Evolutionary conservation across 2,329 filamentous ascomycete genomes (phyloP).

Genomic region (Scolecobasidium constrictum): DNA sequence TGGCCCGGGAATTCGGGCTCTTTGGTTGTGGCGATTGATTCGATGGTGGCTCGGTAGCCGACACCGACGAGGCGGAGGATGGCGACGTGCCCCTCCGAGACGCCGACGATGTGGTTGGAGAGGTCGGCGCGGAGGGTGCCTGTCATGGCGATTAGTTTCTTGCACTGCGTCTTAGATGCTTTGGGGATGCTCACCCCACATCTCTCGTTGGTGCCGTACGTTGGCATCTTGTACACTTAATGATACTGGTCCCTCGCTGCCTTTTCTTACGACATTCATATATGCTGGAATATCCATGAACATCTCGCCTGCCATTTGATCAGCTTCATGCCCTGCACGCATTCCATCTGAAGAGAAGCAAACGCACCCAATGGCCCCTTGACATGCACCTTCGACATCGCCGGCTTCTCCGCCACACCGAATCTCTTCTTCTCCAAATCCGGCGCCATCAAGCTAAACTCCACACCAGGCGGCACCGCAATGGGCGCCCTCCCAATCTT

Average conservation of each 20-base stretch:
- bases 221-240: slow-evolving; percentile 60
- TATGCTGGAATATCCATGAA: slow-evolving; percentile 71
- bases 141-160: slow-evolving; percentile 24
- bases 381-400: slow-evolving; percentile 56
- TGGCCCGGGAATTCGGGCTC: slow-evolving; percentile 64
- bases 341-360: neutral
- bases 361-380: slow-evolving; percentile 66
- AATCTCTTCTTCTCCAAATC: slow-evolving; percentile 49
- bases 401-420: slow-evolving; percentile 39
- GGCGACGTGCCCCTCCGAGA: slow-evolving; percentile 91
- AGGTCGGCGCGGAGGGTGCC: slow-evolving; percentile 85
- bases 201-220: slow-evolving; percentile 69
- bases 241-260: slow-evolving; percentile 48
- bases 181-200: slow-evolving; percentile 67
- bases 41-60: slow-evolving; percentile 83
- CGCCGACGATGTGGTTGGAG: slow-evolving; percentile 81
- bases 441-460: slow-evolving; percentile 56
- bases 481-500: slow-evolving; percentile 68
- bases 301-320: slow-evolving; percentile 50
- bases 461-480: slow-evolving; percentile 45
- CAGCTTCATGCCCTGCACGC: neutral
- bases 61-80: slow-evolving; percentile 90
- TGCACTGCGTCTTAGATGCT: slow-evolving; percentile 3
- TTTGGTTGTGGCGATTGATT: slow-evolving; percentile 60
- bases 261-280: slow-evolving; percentile 59